Base-by-base conservation (phyloP, 2,329 filamentous ascomycete genomes). In the Podosphaera xanthii region DNA sequence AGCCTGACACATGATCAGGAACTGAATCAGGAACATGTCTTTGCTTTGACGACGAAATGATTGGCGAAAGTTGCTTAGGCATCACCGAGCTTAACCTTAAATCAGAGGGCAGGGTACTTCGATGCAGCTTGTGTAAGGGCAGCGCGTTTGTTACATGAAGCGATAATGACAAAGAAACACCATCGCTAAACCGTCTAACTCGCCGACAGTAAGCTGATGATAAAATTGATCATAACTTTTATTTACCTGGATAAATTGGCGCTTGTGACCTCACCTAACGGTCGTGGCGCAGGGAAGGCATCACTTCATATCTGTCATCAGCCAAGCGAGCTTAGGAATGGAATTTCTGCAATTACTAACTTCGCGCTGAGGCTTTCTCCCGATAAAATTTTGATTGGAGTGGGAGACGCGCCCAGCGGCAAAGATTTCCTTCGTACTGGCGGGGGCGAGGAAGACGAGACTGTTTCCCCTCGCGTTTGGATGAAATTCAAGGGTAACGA, bases 391-490 rank as follows among this genome's bases (percentile, higher is more conserved):
- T 75, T 71, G 40, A 74, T 72, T 58, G 74, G 76, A 63, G 77
- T 67, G 61, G 75, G 72, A 46, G 77, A 79, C 56, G 77, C 77
- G 38, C 76, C 75, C 6, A 73, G 71, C 50, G 80, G 81, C 61
- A 83, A 68, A 59, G 81, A 80, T 71, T 83, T 83, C 62, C 81
- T 75, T 67, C 76, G 77, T 70, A 83, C 65, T 3, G 64, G 60
- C 57, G 67, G 67, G n/a, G 65, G 64, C 34, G 64, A 67, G 46
- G 63, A 61, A 36, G 63, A 61, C n/a, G 64, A 65, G 38, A 54
- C 36, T 34, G 60, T 62, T 59, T 61, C 61, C 60, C 62, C 60
- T 48, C 66, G 65, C n/a, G 65, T 61, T 58, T 65, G 62, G 52
- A 62, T 59, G 44, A 65, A 61, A 31, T 62, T 34, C 9, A 63